Evolutionary conservation across 2,329 filamentous ascomycete species (phyloP).

Genomic region (Ascosphaera acerosa): DNA sequence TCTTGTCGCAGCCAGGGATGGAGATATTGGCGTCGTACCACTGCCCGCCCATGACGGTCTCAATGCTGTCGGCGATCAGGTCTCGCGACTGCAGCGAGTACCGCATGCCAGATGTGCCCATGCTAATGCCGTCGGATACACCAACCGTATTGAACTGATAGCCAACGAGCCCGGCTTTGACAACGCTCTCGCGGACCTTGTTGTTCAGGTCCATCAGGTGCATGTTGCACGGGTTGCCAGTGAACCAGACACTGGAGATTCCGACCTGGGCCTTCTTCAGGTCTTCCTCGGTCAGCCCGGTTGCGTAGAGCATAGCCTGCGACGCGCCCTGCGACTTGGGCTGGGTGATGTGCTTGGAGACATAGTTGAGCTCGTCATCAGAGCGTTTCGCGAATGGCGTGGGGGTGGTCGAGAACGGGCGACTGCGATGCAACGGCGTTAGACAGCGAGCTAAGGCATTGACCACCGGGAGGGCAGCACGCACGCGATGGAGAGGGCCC

Average conservation of each 20-base stretch:
- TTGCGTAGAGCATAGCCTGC: slow-evolving; percentile 96
- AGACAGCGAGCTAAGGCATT: no score
- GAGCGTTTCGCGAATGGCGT: slow-evolving; percentile 3
- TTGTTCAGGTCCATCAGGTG: slow-evolving; percentile 77
- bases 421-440: no score
- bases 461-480: no score
- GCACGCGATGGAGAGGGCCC: no score
- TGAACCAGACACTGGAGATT: slow-evolving; percentile 95
- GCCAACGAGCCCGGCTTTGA: slow-evolving; percentile 56
- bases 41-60: slow-evolving; percentile 96
- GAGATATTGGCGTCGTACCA: slow-evolving; percentile 98
- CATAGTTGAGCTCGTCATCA: slow-evolving; percentile 39
- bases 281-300: slow-evolving; percentile 60
- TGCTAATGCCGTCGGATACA: slow-evolving; percentile 91
- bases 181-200: slow-evolving; percentile 45
- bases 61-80: slow-evolving; percentile 91
- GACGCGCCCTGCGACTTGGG: slow-evolving; percentile 96
- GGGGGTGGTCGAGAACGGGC: slow-evolving; percentile 4
- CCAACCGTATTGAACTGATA: slow-evolving; percentile 99
- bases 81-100: slow-evolving; percentile 87
- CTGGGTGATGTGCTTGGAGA: slow-evolving; percentile 70
- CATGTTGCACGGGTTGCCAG: slow-evolving; percentile 98
- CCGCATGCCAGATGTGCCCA: slow-evolving; percentile 94
- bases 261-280: slow-evolving; percentile 95
- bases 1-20: slow-evolving; percentile 96